Evolutionary conservation across 1,139 yeast genomes (phyloP), one percentile per base, ranked within the genome.

Genomic region (Blastobotrys arbuscula): DNA sequence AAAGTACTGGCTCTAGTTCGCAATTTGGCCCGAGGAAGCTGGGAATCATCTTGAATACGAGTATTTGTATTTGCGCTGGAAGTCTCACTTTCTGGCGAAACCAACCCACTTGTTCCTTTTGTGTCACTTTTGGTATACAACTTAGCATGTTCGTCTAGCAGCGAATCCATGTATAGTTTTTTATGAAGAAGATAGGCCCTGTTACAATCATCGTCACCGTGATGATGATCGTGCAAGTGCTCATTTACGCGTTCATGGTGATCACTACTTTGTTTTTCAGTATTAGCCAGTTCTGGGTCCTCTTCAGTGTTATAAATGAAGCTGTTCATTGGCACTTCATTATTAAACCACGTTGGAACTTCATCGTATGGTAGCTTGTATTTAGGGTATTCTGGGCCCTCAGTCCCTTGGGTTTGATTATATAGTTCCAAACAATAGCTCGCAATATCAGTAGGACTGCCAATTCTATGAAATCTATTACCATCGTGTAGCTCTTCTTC

Each of bases 401-500:
- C 34, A 15, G 38, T 12, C 8, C 38, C 42, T 19, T 28, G 20
- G 13, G 43, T 37, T 31, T 50, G 53, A 30, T 50, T 50, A 15
- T 61, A 60, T 47, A 66, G 51, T 39, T 63, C 53, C 39, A 67
- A 53, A 49, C 74, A 71, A 34, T 55, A 55, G 1, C 66, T 57
- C 8, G 72, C 69, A 28, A 72, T 65, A 39, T 68, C 72, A 7
- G 61, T 58, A 1, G 69, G 61, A 7, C 67, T 55, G 16, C 52
- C 52, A 26, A 46, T 40, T 23, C 28, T 26, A 15, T 60, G 61
- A 67, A 72, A 70, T 35, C 73, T 50, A 3, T 53, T 46, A 2
- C 55, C 52, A 49, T 72, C 70, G 8, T 63, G 55, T 3, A 74
- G 57, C 54, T 80, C 85, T n/a, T 69, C 65, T 24, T 68, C 70